phyloP scores from a whole-genome alignment of 2,329 filamentous ascomycete genomes.

The Erysiphe pulchra region DNA sequence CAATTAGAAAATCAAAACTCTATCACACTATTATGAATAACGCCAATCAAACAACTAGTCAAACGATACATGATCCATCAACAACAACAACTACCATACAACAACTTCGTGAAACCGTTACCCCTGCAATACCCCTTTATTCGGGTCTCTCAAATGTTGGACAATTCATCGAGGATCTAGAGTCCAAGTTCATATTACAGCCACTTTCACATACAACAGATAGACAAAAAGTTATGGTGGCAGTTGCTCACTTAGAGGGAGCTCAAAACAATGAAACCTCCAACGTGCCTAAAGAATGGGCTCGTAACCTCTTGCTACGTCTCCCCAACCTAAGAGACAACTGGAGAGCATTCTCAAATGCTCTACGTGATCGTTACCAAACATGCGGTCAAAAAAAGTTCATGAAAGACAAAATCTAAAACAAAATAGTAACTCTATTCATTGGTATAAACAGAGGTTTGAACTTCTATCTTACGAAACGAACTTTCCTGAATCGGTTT shows the following conservation, averaged over 20 bases:
- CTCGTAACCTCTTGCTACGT: neutral
- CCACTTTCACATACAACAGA: neutral
- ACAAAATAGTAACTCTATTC: neutral
- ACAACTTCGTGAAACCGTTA: neutral
- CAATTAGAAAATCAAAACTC: neutral
- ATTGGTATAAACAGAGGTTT: conserved; percentile 1
- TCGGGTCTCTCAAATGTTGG: neutral
- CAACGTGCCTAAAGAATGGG: conserved; percentile 1
- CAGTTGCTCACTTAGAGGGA: neutral
- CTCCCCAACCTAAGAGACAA: neutral
- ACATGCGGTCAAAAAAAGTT: neutral
- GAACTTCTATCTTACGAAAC: neutral
- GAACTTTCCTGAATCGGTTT: neutral
- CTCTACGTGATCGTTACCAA: neutral
- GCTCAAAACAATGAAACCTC: neutral
- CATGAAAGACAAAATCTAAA: neutral
- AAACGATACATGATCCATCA: neutral
- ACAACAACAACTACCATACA: neutral
- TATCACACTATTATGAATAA: neutral
- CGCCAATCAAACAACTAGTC: neutral
- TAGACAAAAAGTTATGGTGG: neutral
- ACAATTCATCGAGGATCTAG: neutral
- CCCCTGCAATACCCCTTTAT: neutral
- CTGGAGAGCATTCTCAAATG: neutral
- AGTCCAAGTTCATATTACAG: neutral